Evolutionary conservation across 2,329 filamentous ascomycete species (phyloP).

Genomic region (Cercospora sp.): DNA sequence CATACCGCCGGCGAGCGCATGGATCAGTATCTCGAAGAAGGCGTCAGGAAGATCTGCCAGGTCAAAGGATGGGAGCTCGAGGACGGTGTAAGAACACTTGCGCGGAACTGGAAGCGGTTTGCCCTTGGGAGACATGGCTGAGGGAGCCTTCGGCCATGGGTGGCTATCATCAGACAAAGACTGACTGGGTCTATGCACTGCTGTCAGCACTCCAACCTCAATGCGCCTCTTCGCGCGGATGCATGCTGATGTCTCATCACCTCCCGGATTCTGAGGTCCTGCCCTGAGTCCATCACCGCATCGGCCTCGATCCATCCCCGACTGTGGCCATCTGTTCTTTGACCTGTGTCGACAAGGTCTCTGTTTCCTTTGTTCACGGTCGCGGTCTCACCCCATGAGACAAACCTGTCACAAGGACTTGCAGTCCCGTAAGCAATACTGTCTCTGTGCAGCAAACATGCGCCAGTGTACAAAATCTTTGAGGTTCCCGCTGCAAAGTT

Average conservation of each 20-base stretch:
- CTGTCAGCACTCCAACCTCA: background rate
- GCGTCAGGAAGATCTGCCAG: slow-evolving; percentile 72
- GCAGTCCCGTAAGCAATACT: background rate
- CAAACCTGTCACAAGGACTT: background rate
- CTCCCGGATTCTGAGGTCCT: background rate
- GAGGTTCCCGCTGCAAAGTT: background rate
- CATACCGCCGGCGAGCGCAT: slow-evolving; percentile 79
- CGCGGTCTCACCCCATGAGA: background rate
- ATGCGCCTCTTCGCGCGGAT: background rate
- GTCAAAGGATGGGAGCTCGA: slow-evolving; percentile 76
- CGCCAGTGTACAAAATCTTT: background rate
- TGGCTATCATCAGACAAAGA: background rate
- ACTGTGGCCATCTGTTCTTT: background rate
- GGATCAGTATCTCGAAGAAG: slow-evolving; percentile 74
- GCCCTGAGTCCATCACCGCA: background rate
- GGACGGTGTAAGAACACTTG: slow-evolving; percentile 67
- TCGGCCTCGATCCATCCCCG: background rate
- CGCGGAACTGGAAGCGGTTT: slow-evolving; percentile 75
- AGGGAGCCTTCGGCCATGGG: background rate
- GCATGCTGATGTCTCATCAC: background rate
- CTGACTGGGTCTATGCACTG: background rate
- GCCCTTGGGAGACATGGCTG: slow-evolving; percentile 57
- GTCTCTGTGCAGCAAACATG: background rate
- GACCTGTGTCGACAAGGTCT: background rate
- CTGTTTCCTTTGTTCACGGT: background rate